These are phyloP conservation scores for Coleophoma cylindrospora DNA, from an alignment of 2,329 filamentous ascomycete genomes.

Conservation along the genomic window DNA sequence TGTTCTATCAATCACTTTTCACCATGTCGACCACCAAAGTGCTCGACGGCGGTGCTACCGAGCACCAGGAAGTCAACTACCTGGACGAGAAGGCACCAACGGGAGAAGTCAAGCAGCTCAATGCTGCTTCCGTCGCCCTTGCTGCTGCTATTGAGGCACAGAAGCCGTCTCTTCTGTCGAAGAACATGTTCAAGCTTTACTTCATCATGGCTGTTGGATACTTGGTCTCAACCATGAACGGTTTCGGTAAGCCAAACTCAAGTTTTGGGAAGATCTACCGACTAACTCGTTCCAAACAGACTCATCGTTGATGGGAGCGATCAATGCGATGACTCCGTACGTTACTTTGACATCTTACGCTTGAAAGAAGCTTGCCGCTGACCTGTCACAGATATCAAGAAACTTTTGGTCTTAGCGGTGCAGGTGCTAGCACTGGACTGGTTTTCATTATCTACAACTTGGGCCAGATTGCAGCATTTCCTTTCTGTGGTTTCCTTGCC, in stretches of 20 bases:
- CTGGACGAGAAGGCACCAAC: constrained; percentile 11
- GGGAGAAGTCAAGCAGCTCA: constrained; percentile 23
- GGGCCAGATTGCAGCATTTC: constrained; percentile 45
- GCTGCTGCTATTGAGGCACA: constrained; percentile 26
- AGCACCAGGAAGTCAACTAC: constrained; percentile 7
- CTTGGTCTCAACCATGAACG: constrained; percentile 46
- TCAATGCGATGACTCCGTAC: constrained; percentile 48
- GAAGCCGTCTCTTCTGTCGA: constrained; percentile 29
- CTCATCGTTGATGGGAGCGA: constrained; percentile 45
- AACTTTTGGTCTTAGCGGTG: constrained; percentile 41
- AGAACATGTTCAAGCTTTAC: constrained; percentile 38
- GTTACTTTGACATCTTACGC: too few relatives aligned
- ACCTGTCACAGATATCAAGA: constrained; percentile 22
- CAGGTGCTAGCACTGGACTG: constrained; percentile 40
- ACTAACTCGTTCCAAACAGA: constrained; percentile 28
- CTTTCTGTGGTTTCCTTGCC: constrained; percentile 44
- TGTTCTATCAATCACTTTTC: not conserved
- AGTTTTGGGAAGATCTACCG: not conserved
- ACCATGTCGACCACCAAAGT: constrained; percentile 11
- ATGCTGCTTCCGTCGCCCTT: constrained; percentile 30
- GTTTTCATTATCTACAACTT: constrained; percentile 44
- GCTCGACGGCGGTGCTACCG: constrained; percentile 4
- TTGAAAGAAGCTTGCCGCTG: too few relatives aligned
- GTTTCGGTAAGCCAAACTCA: constrained; percentile 31
- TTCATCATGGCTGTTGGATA: constrained; percentile 34